Conservation (phyloP, 768 basidiomycete species). For the Strobilomyces dryophilus region DNA sequence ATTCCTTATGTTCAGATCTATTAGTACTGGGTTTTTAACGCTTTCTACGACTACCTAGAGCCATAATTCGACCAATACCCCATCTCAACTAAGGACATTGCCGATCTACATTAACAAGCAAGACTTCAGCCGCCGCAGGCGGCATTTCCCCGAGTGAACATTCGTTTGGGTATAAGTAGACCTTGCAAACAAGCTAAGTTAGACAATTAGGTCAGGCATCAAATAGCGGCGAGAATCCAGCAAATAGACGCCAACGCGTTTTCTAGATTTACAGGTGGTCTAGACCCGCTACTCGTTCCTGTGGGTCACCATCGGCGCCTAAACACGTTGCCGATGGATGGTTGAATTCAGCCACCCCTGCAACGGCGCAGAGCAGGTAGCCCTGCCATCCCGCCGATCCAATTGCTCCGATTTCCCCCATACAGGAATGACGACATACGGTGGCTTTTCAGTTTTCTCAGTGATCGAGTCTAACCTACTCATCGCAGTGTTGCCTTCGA, state of each 20-base stretch:
- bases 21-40: no score
- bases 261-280: constrained; percentile 4
- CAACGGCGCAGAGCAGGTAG: constrained; percentile 3
- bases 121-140: no score
- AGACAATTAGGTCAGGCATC: background rate
- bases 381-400: background rate
- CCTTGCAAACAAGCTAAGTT: no score
- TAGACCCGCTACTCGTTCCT: constrained; percentile 4
- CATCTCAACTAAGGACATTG: no score
- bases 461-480: background rate
- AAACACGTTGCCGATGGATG: background rate
- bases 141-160: no score
- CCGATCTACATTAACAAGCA: no score
- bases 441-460: background rate
- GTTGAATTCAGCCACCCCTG: background rate
- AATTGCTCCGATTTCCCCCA: background rate
- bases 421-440: background rate
- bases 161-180: no score
- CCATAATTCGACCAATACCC: no score
- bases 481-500: background rate
- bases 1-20: no score
- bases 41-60: no score
- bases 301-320: background rate
- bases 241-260: background rate
- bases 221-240: background rate